Base-by-base conservation (phyloP, 257 asterid species). In the Capsicum rhomboideum region DNA sequence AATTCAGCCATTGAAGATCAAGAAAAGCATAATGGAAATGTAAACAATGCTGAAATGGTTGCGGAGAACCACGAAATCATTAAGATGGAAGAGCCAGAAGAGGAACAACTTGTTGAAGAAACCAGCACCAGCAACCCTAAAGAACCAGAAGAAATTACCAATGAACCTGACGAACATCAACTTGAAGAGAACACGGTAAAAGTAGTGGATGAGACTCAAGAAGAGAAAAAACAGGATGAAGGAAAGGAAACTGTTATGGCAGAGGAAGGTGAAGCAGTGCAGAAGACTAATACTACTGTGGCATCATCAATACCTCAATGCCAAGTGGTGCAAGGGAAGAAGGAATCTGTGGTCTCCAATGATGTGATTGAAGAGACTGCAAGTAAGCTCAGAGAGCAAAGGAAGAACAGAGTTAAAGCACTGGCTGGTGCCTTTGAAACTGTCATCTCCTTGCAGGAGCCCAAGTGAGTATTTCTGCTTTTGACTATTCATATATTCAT, bases 401-500 rank as follows among this genome's bases (percentile, higher is more conserved):
- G 94, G 90, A 87, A 84, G 50, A 93, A 91, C 86, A 94, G 85
- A 89, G 98, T 94, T 82, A 90, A 63, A 85, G 98, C 97, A 8
- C 92, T 94, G 69, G 97, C 97, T 4, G 98, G 97, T 55, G 98
- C 98, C 7, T 94, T 94, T 61, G 97, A 94, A 56, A 85, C 93
- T 5, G 98, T 93, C 85, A 94, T 93, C 34, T 90, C 94, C 49
- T 80, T 86, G 85, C 97, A 90, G 88, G 94, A 92, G 12, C 79
- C 86, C 80, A 91, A 91, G 90, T 89, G 88, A 85, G 44, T 29
- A 17, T 58, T 49, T 28, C 63, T 77, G 46, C 26, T 49, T 67
- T 50, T 3, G 11, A 26, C 46, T 50, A 23, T 26, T 26, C 63
- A 50, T 50, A 17, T 28, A 31, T 14, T 50, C 61, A 28, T 37